Conservation (phyloP, 352 stramenopile species). For the Pythium dissimile region DNA sequence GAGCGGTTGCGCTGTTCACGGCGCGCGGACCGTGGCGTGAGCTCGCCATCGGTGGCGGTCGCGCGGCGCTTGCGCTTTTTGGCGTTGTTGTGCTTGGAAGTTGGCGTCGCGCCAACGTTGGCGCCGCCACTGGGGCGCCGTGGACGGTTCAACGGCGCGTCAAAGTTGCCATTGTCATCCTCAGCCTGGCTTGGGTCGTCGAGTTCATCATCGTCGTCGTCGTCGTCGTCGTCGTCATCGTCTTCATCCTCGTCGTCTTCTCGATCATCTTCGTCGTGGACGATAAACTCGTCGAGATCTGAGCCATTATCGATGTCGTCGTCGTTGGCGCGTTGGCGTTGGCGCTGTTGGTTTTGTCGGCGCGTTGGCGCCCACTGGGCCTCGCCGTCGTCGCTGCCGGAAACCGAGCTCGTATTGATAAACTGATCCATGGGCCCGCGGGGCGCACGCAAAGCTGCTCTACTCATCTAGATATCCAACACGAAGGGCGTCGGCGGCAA, state of each 20-base stretch:
- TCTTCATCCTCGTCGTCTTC: slow-evolving; percentile 21
- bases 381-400: slow-evolving; percentile 22
- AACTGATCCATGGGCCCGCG: slow-evolving; percentile 1
- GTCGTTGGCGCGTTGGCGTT: slow-evolving; percentile 13
- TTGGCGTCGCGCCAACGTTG: not conserved
- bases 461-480: no score
- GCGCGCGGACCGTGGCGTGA: not conserved
- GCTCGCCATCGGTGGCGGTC: slow-evolving; percentile 9
- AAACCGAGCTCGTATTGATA: not conserved
- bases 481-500: no score
- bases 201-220: slow-evolving; percentile 12
- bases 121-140: not conserved
- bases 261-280: slow-evolving; percentile 16
- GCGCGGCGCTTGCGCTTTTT: slow-evolving; percentile 9
- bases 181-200: slow-evolving; percentile 18
- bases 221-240: slow-evolving; percentile 19
- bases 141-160: slow-evolving; percentile 9
- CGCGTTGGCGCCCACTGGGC: slow-evolving; percentile 32
- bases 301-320: slow-evolving; percentile 14
- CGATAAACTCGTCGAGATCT: slow-evolving; percentile 11
- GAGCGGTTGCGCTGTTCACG: slow-evolving; percentile 30
- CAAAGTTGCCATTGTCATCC: slow-evolving; percentile 10
- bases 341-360: not conserved
- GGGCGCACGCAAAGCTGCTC: not conserved
- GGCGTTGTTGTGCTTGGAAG: no score